phyloP scores from a whole-genome alignment of 176 grass and related monocot genomes.

The Cenchrus fungigraminus region DNA sequence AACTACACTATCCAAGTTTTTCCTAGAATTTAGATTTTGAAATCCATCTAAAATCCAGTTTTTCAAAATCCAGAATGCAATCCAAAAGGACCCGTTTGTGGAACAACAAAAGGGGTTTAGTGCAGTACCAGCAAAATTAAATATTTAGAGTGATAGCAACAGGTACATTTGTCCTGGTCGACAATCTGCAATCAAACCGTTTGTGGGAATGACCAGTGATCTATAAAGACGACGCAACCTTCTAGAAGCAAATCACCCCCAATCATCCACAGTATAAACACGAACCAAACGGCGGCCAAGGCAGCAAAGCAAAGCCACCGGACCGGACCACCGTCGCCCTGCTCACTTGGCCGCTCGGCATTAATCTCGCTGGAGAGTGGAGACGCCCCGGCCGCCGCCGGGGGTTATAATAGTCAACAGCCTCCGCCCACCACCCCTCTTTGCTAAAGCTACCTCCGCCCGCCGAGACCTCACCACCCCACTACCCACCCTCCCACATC shows the following conservation, averaged over 20 bases:
- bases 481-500: not conserved
- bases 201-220: not conserved
- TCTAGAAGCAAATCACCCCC: constrained; percentile 12
- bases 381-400: not conserved
- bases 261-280: not conserved
- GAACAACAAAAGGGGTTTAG: too few relatives aligned
- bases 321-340: not conserved
- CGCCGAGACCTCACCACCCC: not conserved
- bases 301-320: not conserved
- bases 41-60: too few relatives aligned
- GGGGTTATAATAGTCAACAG: constrained; percentile 43
- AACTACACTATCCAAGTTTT: too few relatives aligned
- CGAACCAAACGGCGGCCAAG: not conserved
- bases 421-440: not conserved
- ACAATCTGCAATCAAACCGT: not conserved
- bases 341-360: not conserved
- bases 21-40: too few relatives aligned
- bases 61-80: too few relatives aligned
- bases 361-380: not conserved
- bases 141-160: not conserved
- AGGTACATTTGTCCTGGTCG: not conserved
- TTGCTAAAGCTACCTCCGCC: not conserved
- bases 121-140: not conserved
- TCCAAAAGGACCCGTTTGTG: too few relatives aligned
- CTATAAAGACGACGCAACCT: not conserved